phyloP scores from a whole-genome alignment of 179 eudicot species.

The Silene vulgaris region DNA sequence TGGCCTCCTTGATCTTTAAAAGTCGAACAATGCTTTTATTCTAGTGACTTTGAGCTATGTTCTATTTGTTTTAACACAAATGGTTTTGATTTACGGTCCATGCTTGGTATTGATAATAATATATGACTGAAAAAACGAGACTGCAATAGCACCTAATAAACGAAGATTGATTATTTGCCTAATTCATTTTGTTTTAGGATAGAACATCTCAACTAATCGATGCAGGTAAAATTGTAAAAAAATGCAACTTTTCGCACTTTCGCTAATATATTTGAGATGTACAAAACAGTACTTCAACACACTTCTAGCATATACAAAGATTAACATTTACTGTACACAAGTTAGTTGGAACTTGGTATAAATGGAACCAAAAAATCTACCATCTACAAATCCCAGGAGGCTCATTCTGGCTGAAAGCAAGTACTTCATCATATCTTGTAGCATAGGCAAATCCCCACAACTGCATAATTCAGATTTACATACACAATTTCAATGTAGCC shows the following conservation, averaged over 20 bases:
- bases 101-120: too few species aligned
- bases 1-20: neutral
- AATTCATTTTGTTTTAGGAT: neutral
- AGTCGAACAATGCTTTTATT: neutral
- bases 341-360: conserved; percentile 20
- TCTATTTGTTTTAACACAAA: neutral
- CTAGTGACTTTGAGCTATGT: neutral
- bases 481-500: neutral
- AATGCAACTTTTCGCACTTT: too few species aligned
- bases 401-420: conserved; percentile 61
- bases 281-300: neutral
- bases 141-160: neutral
- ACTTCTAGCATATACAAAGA: conserved; percentile 7
- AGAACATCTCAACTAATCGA: neutral
- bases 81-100: neutral
- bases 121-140: neutral
- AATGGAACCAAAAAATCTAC: conserved; percentile 26
- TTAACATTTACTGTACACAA: conserved; percentile 13
- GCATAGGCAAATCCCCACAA: conserved; percentile 90
- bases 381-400: conserved; percentile 78
- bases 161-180: too few species aligned
- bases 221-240: neutral
- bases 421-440: conserved; percentile 70
- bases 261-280: neutral
- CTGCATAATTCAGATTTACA: conserved; percentile 37